Conservation (phyloP, 2,329 filamentous ascomycete species). For the Phyllosticta paracitricarpa region DNA sequence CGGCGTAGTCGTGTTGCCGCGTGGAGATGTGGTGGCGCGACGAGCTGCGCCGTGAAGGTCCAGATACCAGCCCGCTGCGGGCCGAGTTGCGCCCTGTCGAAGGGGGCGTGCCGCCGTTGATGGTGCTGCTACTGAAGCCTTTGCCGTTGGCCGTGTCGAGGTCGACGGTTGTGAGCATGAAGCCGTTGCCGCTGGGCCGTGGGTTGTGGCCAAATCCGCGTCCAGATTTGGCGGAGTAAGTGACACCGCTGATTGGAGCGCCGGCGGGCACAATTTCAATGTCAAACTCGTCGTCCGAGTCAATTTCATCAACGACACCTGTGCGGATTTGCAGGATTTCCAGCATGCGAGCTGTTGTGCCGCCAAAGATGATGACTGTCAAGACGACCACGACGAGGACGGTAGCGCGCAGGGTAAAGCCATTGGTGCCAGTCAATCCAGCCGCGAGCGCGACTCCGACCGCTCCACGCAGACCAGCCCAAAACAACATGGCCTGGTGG, state of each 20-base stretch:
- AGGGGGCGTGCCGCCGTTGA: constrained; percentile 30
- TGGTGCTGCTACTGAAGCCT: constrained; percentile 48
- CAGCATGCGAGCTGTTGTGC: constrained; percentile 93
- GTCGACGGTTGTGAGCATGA: constrained; percentile 42
- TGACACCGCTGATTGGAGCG: constrained; percentile 33
- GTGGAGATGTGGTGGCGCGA: constrained; percentile 30
- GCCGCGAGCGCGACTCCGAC: constrained; percentile 92
- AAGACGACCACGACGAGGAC: constrained; percentile 96
- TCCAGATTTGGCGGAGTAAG: constrained; percentile 72
- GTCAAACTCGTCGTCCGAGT: constrained; percentile 97
- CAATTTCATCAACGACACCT: constrained; percentile 90
- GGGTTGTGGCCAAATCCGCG: constrained; percentile 69
- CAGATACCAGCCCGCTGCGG: background rate
- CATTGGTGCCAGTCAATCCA: constrained; percentile 72
- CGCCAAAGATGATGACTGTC: constrained; percentile 97
- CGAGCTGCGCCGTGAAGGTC: constrained; percentile 40
- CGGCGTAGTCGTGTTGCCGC: constrained; percentile 31
- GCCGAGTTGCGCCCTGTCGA: constrained; percentile 30
- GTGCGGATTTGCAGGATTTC: constrained; percentile 96
- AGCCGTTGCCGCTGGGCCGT: constrained; percentile 44
- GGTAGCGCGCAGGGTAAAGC: constrained; percentile 76
- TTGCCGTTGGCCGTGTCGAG: constrained; percentile 34
- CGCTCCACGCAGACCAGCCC: constrained; percentile 89
- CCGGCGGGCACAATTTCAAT: constrained; percentile 62
- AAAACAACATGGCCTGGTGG: constrained; percentile 99